phyloP scores from a whole-genome alignment of 2,329 filamentous ascomycete genomes.

The Monilinia fructicola region DNA sequence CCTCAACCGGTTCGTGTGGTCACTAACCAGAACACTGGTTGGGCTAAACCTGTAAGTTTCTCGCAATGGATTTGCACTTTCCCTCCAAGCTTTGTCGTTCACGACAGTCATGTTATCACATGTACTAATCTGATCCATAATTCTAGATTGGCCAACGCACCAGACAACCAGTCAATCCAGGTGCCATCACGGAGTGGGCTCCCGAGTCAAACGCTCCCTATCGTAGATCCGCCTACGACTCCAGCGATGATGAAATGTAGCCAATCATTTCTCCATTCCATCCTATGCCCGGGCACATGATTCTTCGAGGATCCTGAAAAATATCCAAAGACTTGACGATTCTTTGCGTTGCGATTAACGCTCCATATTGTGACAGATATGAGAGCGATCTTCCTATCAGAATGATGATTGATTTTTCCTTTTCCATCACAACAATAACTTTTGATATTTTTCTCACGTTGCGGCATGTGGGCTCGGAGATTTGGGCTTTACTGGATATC shows the following conservation, averaged over 20 bases:
- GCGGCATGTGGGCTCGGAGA: not conserved
- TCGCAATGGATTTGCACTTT: too few relatives aligned
- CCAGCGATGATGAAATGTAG: constrained; percentile 20
- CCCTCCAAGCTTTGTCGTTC: not conserved
- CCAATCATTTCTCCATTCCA: not conserved
- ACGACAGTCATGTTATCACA: not conserved
- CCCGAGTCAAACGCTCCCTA: constrained; percentile 1
- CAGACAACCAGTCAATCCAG: not conserved
- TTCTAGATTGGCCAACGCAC: constrained; percentile 7
- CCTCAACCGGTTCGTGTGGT: not conserved
- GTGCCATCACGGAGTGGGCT: constrained; percentile 3
- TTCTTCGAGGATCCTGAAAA: too few relatives aligned
- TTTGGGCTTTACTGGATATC: not conserved
- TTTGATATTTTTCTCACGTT: not conserved
- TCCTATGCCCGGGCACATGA: not conserved
- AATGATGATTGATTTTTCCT: not conserved
- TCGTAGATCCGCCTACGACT: constrained; percentile 12
- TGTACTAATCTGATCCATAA: not conserved
- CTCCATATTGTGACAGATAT: not conserved
- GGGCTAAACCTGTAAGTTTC: constrained; percentile 22
- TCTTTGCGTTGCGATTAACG: not conserved
- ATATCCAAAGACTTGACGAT: not conserved
- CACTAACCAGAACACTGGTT: constrained; percentile 10
- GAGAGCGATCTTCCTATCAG: not conserved
- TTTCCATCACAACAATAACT: not conserved